Evolutionary conservation across 495 filamentous ascomycete genomes (phyloP).

Genomic region (Letharia columbiana): DNA sequence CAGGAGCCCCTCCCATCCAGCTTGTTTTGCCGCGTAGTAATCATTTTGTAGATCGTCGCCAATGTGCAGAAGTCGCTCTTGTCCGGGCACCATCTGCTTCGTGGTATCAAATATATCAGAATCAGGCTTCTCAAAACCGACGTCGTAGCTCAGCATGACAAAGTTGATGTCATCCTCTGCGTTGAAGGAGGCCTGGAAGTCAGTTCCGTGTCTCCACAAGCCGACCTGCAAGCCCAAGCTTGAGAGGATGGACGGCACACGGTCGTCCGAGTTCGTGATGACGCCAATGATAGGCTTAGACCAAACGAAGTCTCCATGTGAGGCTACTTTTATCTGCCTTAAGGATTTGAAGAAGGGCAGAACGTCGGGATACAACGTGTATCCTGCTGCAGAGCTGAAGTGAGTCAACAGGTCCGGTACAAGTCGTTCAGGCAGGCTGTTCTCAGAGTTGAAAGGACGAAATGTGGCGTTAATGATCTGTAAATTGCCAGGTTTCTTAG

Average conservation of each 20-base stretch:
- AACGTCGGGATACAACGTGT: constrained; percentile 50
- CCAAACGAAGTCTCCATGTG: constrained; percentile 22
- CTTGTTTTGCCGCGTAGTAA: constrained; percentile 46
- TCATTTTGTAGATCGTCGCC: constrained; percentile 63
- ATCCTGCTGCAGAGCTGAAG: constrained; percentile 56
- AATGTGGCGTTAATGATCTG: constrained; percentile 41
- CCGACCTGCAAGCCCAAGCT: constrained; percentile 54
- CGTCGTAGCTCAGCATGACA: constrained; percentile 64
- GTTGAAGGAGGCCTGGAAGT: neutral
- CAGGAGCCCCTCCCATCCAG: constrained; percentile 56
- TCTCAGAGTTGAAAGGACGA: constrained; percentile 28
- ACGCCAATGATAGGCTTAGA: constrained; percentile 50
- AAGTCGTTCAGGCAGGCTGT: constrained; percentile 40
- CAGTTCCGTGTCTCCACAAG: constrained; percentile 10
- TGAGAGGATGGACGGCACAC: constrained; percentile 52
- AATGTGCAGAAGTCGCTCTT: constrained; percentile 45
- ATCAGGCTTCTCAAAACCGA: constrained; percentile 60
- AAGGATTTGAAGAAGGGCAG: constrained; percentile 44
- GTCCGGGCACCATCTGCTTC: constrained; percentile 31
- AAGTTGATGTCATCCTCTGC: constrained; percentile 50
- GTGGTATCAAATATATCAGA: constrained; percentile 56
- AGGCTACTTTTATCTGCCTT: constrained; percentile 21
- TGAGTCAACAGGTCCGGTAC: constrained; percentile 46
- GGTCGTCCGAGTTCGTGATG: constrained; percentile 71
- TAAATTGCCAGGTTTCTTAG: neutral